A percentile compares a stretch with the other conserved stretches of the same genome.
These are phyloP conservation scores for Macrophomina tecta DNA, from an alignment of 2,329 filamentous ascomycete species.

Conservation along the genomic window DNA sequence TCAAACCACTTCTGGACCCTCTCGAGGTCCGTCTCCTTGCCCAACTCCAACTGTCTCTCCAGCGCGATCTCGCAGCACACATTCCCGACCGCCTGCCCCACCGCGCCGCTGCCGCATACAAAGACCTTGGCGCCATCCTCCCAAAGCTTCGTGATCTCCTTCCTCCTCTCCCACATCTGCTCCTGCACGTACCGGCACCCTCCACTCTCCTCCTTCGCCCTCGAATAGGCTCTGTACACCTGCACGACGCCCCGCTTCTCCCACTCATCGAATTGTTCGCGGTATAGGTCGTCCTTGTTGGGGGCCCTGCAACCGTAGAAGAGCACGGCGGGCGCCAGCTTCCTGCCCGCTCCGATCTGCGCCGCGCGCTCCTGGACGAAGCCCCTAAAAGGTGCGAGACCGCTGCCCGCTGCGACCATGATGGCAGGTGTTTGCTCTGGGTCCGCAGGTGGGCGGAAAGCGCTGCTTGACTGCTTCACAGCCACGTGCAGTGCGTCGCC, in stretches of 20 bases:
- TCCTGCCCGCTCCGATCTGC: slow-evolving; percentile 55
- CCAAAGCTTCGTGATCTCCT: slow-evolving; percentile 54
- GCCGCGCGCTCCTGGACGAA: slow-evolving; percentile 50
- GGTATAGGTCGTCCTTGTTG: slow-evolving; percentile 65
- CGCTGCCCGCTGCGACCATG: slow-evolving; percentile 46
- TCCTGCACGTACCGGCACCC: slow-evolving; percentile 63
- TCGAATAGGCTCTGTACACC: slow-evolving; percentile 67
- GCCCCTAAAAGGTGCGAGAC: slow-evolving; percentile 53
- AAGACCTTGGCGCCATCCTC: slow-evolving; percentile 62
- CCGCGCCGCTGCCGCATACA: slow-evolving; percentile 65
- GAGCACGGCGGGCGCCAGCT: slow-evolving; percentile 66
- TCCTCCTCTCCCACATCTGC: slow-evolving; percentile 54
- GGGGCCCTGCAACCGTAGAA: slow-evolving; percentile 68
- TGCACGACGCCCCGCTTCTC: slow-evolving; percentile 64
- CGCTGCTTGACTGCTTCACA: slow-evolving; percentile 48
- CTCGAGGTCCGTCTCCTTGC: slow-evolving; percentile 26
- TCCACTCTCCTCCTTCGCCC: slow-evolving; percentile 44
- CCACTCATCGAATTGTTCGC: slow-evolving; percentile 65
- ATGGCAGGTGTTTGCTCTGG: slow-evolving; percentile 49
- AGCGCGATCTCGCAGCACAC: slow-evolving; percentile 51
- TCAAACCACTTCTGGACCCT: slow-evolving; percentile 49
- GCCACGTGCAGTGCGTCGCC: slow-evolving; percentile 52
- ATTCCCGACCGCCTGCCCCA: slow-evolving; percentile 54
- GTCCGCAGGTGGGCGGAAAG: slow-evolving; percentile 53
- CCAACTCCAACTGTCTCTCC: slow-evolving; percentile 46